Evolutionary conservation across 225 moss, liverwort and hornwort genomes (phyloP).

Genomic region (Asterella californica): DNA sequence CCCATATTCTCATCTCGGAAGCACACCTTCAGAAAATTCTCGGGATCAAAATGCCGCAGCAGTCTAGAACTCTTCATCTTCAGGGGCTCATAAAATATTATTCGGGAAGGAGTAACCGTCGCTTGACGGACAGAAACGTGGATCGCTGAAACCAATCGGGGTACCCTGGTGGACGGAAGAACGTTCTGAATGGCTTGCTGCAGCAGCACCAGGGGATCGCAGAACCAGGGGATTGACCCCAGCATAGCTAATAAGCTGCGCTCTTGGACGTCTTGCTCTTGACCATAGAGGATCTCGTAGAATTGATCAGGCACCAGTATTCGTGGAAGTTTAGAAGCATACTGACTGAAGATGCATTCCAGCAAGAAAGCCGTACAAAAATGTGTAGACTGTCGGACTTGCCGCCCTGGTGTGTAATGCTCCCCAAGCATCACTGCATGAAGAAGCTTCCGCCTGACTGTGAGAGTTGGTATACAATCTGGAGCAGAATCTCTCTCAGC

Average conservation of each 20-base stretch:
- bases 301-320: neutral
- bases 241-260: conserved; percentile 6
- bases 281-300: neutral
- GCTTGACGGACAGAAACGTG: conserved; percentile 17
- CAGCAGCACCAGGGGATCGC: conserved; percentile 18
- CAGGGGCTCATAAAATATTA: conserved; percentile 25
- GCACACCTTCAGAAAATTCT: conserved; percentile 26
- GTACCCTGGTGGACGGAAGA: neutral
- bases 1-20: conserved; percentile 29
- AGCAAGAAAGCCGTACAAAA: conserved; percentile 18
- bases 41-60: conserved; percentile 27
- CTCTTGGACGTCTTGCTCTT: neutral
- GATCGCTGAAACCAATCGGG: neutral
- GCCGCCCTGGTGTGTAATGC: neutral
- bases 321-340: neutral
- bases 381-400: neutral
- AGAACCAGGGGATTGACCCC: conserved; percentile 21
- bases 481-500: neutral
- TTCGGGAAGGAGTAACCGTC: conserved; percentile 25
- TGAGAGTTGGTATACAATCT: neutral
- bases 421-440: neutral
- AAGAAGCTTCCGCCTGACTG: neutral
- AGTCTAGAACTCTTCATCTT: conserved; percentile 23
- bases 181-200: neutral
- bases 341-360: conserved; percentile 31